phyloP scores from a whole-genome alignment of 768 basidiomycete genomes.

The Naganishia antarctica region DNA sequence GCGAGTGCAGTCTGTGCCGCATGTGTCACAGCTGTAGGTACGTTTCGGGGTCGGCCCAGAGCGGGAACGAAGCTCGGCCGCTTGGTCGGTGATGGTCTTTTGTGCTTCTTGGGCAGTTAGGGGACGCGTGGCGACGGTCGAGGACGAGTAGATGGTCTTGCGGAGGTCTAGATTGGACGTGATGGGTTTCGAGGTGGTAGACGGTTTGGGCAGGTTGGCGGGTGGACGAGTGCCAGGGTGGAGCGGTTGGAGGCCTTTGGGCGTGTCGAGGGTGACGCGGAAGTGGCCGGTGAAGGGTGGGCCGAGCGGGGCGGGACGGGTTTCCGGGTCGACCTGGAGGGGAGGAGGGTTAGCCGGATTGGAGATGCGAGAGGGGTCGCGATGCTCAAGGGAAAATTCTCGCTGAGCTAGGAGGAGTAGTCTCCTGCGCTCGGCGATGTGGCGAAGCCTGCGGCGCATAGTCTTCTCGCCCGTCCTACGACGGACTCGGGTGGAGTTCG shows the following conservation, averaged over 20 bases:
- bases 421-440: no score
- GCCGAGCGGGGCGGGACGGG: constrained; percentile 84
- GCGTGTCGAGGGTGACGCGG: constrained; percentile 93
- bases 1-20: constrained; percentile 84
- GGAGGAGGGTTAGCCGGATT: not conserved
- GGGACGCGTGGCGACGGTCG: constrained; percentile 63
- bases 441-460: no score
- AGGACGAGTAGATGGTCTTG: constrained; percentile 79
- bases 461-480: no score
- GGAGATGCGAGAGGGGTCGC: not conserved
- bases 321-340: constrained; percentile 90
- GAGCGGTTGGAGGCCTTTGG: constrained; percentile 84
- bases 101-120: constrained; percentile 66
- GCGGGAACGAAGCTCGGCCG: constrained; percentile 49
- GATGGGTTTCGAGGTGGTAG: constrained; percentile 56
- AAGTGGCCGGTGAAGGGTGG: constrained; percentile 99
- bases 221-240: constrained; percentile 54
- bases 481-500: no score
- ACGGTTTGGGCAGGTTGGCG: constrained; percentile 63
- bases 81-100: constrained; percentile 51
- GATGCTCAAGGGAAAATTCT: no score
- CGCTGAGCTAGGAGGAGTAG: no score
- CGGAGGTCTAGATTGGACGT: constrained; percentile 67
- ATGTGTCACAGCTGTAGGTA: constrained; percentile 78
- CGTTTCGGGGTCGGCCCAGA: constrained; percentile 9